These are phyloP conservation scores for Ascochyta rabiei DNA, from an alignment of 2,329 filamentous ascomycete species.

Conservation along the genomic window DNA sequence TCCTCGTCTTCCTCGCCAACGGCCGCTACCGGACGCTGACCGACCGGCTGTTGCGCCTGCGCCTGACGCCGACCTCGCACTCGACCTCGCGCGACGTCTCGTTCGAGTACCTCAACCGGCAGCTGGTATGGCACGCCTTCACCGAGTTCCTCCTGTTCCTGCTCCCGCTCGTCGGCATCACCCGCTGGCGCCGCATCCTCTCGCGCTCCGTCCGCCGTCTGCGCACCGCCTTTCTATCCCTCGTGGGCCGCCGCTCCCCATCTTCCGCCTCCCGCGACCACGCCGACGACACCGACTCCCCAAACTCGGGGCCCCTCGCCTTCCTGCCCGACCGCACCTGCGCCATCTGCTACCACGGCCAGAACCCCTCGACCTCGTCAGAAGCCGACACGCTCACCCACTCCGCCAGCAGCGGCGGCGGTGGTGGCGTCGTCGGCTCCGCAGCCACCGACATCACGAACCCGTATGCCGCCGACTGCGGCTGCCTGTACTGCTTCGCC, in stretches of 20 bases:
- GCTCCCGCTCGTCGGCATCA: slow-evolving; percentile 93
- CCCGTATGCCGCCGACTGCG: slow-evolving; percentile 90
- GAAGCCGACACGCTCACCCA: slow-evolving; percentile 67
- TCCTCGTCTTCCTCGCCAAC: slow-evolving; percentile 88
- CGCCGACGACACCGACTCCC: slow-evolving; percentile 53
- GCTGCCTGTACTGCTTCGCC: slow-evolving; percentile 94
- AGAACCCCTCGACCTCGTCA: slow-evolving; percentile 69
- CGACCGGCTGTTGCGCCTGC: slow-evolving; percentile 82
- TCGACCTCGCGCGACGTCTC: slow-evolving; percentile 91
- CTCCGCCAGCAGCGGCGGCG: slow-evolving; percentile 72
- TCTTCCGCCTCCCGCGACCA: slow-evolving; percentile 56
- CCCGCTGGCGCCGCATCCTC: slow-evolving; percentile 91
- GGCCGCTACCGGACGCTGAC: slow-evolving; percentile 90
- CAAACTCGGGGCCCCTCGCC: slow-evolving; percentile 70
- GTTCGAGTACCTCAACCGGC: slow-evolving; percentile 96
- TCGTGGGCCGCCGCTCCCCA: slow-evolving; percentile 51
- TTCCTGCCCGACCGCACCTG: slow-evolving; percentile 94
- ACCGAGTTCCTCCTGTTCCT: slow-evolving; percentile 98
- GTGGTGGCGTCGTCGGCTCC: slow-evolving; percentile 83
- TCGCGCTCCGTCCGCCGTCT: slow-evolving; percentile 83
- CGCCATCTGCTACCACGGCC: slow-evolving; percentile 94
- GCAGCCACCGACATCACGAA: slow-evolving; percentile 94
- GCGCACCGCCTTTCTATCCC: slow-evolving; percentile 60
- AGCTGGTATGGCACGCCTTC: slow-evolving; percentile 99
- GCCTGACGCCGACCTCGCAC: slow-evolving; percentile 80